These are phyloP conservation scores for Petasospora rhodanensis DNA, from an alignment of 1,139 yeast species.

Conservation along the genomic window DNA sequence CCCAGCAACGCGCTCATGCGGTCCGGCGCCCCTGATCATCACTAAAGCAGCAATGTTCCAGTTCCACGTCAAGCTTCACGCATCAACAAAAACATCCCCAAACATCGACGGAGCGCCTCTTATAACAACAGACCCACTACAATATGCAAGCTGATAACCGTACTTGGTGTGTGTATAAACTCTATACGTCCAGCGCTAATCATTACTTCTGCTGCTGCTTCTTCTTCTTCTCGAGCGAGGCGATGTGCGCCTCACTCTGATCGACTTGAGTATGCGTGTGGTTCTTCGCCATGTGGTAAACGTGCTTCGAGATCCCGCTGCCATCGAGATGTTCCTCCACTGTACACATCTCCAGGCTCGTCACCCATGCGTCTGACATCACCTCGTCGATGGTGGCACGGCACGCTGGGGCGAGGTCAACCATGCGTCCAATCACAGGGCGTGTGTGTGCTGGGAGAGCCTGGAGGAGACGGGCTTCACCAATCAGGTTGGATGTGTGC, in stretches of 20 bases:
- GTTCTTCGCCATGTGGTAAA: constrained; percentile 38
- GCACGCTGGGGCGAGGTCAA: constrained; percentile 78
- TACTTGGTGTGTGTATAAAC: too few species aligned
- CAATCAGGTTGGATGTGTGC: constrained; percentile 43
- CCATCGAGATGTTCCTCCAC: constrained; percentile 42
- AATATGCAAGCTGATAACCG: too few species aligned
- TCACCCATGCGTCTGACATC: constrained; percentile 74
- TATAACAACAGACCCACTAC: too few species aligned
- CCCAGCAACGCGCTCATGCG: too few species aligned
- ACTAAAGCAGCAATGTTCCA: too few species aligned
- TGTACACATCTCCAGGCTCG: constrained; percentile 60
- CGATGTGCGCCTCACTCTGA: constrained; percentile 92
- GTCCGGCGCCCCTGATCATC: too few species aligned
- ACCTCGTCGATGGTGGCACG: constrained; percentile 83
- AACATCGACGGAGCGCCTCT: too few species aligned
- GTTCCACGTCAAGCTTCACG: too few species aligned
- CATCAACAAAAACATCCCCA: too few species aligned
- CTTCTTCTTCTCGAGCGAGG: constrained; percentile 79
- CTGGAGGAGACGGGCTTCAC: constrained; percentile 63
- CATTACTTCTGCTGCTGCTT: constrained; percentile 20
- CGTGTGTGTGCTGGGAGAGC: constrained; percentile 71
- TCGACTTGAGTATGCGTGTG: constrained; percentile 88
- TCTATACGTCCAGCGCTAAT: too few species aligned
- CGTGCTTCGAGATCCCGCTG: constrained; percentile 30
- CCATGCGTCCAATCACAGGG: constrained; percentile 65